Conservation (phyloP, 257 asterid species). For the Solanum virginianum region DNA sequence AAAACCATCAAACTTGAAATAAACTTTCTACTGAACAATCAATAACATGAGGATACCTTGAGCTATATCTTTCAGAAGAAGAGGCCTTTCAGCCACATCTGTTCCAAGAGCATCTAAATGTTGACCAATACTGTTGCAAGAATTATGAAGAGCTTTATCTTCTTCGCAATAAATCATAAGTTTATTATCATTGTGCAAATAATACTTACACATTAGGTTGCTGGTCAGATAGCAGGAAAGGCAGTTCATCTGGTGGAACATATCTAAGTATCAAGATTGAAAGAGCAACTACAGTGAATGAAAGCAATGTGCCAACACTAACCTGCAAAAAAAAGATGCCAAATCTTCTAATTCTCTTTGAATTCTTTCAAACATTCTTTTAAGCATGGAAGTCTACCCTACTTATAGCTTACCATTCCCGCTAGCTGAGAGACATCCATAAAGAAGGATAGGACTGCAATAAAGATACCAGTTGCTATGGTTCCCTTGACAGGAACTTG, state of each 20-base stretch:
- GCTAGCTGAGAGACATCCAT: conserved; percentile 33
- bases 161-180: background rate
- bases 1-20: background rate
- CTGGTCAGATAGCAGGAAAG: background rate
- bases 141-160: background rate
- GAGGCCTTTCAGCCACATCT: conserved; percentile 4
- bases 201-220: conserved; percentile 1
- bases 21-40: background rate
- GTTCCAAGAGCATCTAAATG: background rate
- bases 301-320: conserved; percentile 32
- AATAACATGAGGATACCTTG: conserved; percentile 11
- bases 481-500: conserved; percentile 31
- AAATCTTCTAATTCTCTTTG: background rate
- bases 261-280: conserved; percentile 28
- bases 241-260: conserved; percentile 15
- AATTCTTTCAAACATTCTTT: background rate
- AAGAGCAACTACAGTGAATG: conserved; percentile 22
- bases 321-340: conserved; percentile 13
- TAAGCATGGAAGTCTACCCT: background rate
- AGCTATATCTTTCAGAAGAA: conserved; percentile 1
- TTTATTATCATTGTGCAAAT: background rate
- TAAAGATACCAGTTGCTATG: conserved; percentile 16
- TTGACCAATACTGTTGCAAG: background rate
- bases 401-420: conserved; percentile 21
- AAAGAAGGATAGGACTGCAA: conserved; percentile 23